A percentile compares a stretch with the other conserved stretches of the same genome.
Conservation (phyloP, 108 stramenopile species). For the Conticribra guillardii region DNA sequence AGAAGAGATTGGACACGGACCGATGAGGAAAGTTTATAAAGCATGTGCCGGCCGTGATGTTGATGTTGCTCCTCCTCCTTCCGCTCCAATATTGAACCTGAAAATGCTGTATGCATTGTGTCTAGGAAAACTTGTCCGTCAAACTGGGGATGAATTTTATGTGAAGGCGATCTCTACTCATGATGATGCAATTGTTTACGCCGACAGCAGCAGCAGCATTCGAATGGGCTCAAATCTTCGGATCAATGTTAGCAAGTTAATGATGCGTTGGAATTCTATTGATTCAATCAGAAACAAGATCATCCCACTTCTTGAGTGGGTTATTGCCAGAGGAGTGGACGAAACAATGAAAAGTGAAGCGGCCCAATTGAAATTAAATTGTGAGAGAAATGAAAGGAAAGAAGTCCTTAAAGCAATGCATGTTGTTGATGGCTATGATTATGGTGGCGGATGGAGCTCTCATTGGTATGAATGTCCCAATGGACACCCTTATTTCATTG, state of each 20-base stretch:
- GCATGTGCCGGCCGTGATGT: conserved; percentile 37
- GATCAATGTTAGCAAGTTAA: background rate
- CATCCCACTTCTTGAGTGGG: background rate
- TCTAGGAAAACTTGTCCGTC: conserved; percentile 9
- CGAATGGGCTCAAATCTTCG: background rate
- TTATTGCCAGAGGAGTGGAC: background rate
- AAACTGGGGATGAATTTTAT: conserved; percentile 3
- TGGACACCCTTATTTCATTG: conserved; percentile 66
- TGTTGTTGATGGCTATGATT: conserved; percentile 33
- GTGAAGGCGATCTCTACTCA: background rate
- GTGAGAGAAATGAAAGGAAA: conserved; percentile 5
- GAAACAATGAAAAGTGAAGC: conserved; percentile 5
- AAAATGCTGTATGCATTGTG: conserved; percentile 15
- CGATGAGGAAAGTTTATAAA: conserved; percentile 46
- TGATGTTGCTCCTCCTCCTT: conserved; percentile 26
- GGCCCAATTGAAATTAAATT: background rate
- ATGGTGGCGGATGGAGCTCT: conserved; percentile 34
- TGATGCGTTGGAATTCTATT: background rate
- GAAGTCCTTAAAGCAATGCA: conserved; percentile 53
- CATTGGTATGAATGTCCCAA: conserved; percentile 70
- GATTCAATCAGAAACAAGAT: background rate
- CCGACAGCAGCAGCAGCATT: background rate
- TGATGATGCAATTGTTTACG: background rate
- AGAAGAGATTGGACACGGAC: conserved; percentile 18
- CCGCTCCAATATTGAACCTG: conserved; percentile 4